Evolutionary conservation across 495 filamentous ascomycete genomes (phyloP).

Genomic region (Xylaria nigripes): DNA sequence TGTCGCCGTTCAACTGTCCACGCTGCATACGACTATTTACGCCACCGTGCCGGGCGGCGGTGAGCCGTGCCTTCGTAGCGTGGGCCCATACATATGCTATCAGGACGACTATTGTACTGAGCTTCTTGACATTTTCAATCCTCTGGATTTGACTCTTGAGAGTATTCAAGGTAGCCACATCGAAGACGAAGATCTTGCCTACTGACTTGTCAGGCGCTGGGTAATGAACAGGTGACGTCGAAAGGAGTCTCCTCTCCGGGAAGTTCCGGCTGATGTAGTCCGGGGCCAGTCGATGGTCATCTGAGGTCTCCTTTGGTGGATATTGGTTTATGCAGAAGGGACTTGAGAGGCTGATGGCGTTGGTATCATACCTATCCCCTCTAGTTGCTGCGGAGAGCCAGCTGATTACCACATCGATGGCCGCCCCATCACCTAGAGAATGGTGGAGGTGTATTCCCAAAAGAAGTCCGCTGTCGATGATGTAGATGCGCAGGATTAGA

Average conservation of each 20-base stretch:
- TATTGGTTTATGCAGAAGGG: background rate
- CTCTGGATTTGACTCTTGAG: background rate
- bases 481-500: background rate
- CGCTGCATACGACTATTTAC: background rate
- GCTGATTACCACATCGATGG: background rate
- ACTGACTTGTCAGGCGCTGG: background rate
- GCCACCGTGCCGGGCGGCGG: background rate
- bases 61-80: background rate
- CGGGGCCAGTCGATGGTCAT: background rate
- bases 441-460: constrained; percentile 1
- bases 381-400: constrained; percentile 1
- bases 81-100: background rate
- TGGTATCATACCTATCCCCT: background rate
- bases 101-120: background rate
- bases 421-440: background rate
- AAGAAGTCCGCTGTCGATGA: background rate
- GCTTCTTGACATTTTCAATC: background rate
- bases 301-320: background rate
- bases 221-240: background rate
- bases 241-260: background rate
- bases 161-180: background rate
- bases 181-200: constrained; percentile 1
- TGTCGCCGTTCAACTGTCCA: background rate
- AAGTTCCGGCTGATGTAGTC: background rate
- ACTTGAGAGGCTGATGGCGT: background rate